Percentiles rank a stretch among this genome's conserved stretches.
Conservation (phyloP, 305 asterid species). For the Stenogyne calaminthoides region DNA sequence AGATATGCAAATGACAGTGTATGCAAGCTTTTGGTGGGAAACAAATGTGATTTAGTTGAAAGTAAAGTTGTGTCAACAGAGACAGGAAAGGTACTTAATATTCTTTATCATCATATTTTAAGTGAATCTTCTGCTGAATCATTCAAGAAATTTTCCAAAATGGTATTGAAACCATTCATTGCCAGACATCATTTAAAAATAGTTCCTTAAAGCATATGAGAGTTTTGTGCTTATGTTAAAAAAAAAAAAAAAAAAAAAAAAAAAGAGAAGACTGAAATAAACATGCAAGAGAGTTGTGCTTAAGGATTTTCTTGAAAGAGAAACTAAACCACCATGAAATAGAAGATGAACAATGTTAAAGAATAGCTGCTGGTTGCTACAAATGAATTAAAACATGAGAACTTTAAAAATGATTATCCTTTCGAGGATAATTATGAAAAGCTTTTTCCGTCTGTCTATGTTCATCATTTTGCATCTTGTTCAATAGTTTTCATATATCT, state of each 20-base stretch:
- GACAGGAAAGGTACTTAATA: constrained; percentile 66
- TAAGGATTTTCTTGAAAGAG: neutral
- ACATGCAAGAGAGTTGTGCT: neutral
- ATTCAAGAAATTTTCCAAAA: neutral
- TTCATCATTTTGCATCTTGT: neutral
- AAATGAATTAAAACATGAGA: neutral
- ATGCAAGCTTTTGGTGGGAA: constrained; percentile 96
- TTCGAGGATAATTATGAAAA: neutral
- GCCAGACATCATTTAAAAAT: neutral
- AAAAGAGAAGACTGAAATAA: neutral
- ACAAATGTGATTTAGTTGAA: constrained; percentile 94
- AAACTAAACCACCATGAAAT: neutral
- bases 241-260: neutral
- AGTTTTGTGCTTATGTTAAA: neutral
- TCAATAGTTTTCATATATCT: neutral
- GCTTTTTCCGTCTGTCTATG: neutral
- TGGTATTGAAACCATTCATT: neutral
- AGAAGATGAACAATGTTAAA: neutral
- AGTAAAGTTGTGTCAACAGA: constrained; percentile 87
- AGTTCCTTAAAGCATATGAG: neutral
- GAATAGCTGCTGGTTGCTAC: neutral
- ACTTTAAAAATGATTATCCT: neutral
- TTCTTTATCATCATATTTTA: neutral
- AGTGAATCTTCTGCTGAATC: neutral
- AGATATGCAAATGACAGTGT: constrained; percentile 93